Evolutionary conservation across 257 asterid genomes (phyloP).

Genomic region (Buddleja alternifolia): DNA sequence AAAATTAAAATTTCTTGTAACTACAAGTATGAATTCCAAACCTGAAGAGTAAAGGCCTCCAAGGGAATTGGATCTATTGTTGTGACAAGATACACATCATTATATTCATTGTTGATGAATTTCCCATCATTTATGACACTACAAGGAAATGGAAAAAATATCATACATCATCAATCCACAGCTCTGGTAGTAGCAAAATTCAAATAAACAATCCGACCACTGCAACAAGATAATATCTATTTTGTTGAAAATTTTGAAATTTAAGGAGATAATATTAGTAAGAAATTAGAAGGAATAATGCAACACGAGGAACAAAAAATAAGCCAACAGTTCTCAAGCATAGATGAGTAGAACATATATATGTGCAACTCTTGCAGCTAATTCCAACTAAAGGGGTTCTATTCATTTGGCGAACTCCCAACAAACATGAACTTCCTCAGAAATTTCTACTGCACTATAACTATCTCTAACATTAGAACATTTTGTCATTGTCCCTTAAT

Average conservation of each 20-base stretch:
- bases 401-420: neutral
- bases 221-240: slow-evolving; percentile 1
- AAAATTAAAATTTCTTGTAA: slow-evolving; percentile 6
- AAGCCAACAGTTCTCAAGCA: no score
- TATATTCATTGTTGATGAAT: slow-evolving; percentile 85
- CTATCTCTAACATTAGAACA: no score
- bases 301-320: neutral
- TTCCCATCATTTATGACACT: slow-evolving; percentile 77
- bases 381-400: neutral
- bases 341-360: no score
- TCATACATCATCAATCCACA: neutral
- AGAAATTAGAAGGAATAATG: slow-evolving; percentile 1
- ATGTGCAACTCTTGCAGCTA: neutral
- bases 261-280: slow-evolving; percentile 5
- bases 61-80: slow-evolving; percentile 84
- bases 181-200: slow-evolving; percentile 5
- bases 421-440: neutral
- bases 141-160: slow-evolving; percentile 41
- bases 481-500: no score
- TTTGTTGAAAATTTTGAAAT: neutral
- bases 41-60: slow-evolving; percentile 99
- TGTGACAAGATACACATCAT: slow-evolving; percentile 94
- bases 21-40: slow-evolving; percentile 36
- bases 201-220: slow-evolving; percentile 5
- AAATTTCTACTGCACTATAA: neutral